These are phyloP conservation scores for Endoconidiophora polonica DNA, from an alignment of 2,329 filamentous ascomycete species.

Conservation along the genomic window DNA sequence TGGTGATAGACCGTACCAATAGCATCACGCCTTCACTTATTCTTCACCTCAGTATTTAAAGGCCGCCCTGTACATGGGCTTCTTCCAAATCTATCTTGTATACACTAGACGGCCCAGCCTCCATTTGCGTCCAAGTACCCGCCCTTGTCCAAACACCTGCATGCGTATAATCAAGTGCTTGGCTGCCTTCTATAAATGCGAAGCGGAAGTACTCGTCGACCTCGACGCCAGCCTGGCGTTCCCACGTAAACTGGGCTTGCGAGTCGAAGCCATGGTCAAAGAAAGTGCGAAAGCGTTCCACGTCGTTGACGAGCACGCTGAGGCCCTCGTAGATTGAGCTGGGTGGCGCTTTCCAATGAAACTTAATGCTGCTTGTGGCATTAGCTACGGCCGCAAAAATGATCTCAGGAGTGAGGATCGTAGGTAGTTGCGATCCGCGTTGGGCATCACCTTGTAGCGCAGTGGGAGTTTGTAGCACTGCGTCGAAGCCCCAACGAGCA, in stretches of 20 bases:
- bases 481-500: slow-evolving; percentile 84
- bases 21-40: too few relatives aligned
- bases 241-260: slow-evolving; percentile 40
- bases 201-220: slow-evolving; percentile 63
- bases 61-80: not conserved
- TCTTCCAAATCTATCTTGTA: slow-evolving; percentile 15
- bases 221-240: slow-evolving; percentile 26
- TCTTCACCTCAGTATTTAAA: not conserved
- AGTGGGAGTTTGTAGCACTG: slow-evolving; percentile 65
- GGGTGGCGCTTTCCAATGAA: slow-evolving; percentile 31
- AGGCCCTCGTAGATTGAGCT: slow-evolving; percentile 50
- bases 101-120: slow-evolving; percentile 38
- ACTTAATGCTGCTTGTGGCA: slow-evolving; percentile 39
- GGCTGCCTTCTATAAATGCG: slow-evolving; percentile 51
- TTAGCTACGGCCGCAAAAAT: slow-evolving; percentile 13
- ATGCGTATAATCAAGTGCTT: slow-evolving; percentile 54
- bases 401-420: slow-evolving; percentile 30
- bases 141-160: slow-evolving; percentile 52
- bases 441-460: slow-evolving; percentile 55
- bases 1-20: not conserved
- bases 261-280: slow-evolving; percentile 37
- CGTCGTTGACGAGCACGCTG: slow-evolving; percentile 69
- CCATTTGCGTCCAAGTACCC: slow-evolving; percentile 51
- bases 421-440: slow-evolving; percentile 43
- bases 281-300: slow-evolving; percentile 62